A percentile compares a stretch with the other conserved stretches of the same genome.
Evolutionary conservation across 768 basidiomycete species (phyloP).

Genomic region (Leccinum disarticulatum): DNA sequence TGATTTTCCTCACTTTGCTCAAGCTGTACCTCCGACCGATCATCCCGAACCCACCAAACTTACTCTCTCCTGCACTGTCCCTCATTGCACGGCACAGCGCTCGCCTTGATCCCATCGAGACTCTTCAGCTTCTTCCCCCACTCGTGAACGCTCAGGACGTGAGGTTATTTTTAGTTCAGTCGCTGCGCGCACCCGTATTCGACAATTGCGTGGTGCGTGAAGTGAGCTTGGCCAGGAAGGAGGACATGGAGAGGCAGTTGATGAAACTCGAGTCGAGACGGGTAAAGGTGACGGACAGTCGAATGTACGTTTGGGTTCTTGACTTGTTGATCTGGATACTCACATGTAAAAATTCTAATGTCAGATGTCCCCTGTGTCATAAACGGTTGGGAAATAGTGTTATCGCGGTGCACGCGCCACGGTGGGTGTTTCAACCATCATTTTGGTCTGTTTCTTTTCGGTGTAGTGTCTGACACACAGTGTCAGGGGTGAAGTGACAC

Average conservation of each 20-base stretch:
- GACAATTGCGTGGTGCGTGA: conserved; percentile 69
- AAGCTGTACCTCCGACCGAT: conserved; percentile 84
- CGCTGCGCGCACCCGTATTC: conserved; percentile 63
- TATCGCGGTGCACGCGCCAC: conserved; percentile 89
- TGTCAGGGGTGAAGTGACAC: conserved; percentile 89
- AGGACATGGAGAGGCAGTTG: conserved; percentile 70
- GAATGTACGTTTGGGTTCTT: conserved; percentile 67
- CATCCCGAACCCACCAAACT: conserved; percentile 46
- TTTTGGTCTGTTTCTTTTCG: neutral
- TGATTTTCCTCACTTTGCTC: conserved; percentile 81
- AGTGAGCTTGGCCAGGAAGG: conserved; percentile 71
- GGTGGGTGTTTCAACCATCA: conserved; percentile 45
- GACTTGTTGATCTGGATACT: neutral
- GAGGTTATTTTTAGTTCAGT: conserved; percentile 71
- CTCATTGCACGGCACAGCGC: conserved; percentile 84
- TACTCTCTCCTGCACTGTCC: conserved; percentile 82
- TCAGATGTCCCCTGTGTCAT: conserved; percentile 92
- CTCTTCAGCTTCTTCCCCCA: conserved; percentile 85
- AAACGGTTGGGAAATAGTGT: conserved; percentile 92
- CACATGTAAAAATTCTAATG: neutral
- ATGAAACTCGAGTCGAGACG: conserved; percentile 76
- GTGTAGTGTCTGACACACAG: neutral
- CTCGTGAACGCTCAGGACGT: conserved; percentile 84
- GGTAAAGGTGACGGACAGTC: conserved; percentile 87
- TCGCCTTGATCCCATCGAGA: conserved; percentile 78